Evolutionary conservation across 2,329 filamentous ascomycete species (phyloP).

Genomic region (Huntiella bhutanensis): DNA sequence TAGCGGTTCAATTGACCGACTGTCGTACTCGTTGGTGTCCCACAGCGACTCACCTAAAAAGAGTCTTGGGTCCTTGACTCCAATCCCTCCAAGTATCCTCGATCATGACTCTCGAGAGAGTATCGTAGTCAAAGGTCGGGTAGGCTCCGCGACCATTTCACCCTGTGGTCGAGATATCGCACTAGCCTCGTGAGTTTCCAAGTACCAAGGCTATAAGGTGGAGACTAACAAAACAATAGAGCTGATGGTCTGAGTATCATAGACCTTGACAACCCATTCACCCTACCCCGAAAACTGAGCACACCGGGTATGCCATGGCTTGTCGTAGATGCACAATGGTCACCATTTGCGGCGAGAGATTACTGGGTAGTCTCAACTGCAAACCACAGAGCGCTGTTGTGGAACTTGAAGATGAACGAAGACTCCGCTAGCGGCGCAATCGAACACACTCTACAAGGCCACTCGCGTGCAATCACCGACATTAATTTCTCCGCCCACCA

Average conservation of each 20-base stretch:
- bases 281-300: constrained; percentile 60
- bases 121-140: constrained; percentile 62
- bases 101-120: constrained; percentile 80
- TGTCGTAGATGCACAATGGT: constrained; percentile 93
- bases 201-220: neutral
- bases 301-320: constrained; percentile 83
- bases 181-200: constrained; percentile 48
- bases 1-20: neutral
- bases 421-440: constrained; percentile 54
- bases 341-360: constrained; percentile 71
- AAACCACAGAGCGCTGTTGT: constrained; percentile 84
- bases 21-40: neutral
- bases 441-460: constrained; percentile 72
- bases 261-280: constrained; percentile 77
- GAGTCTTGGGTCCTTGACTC: constrained; percentile 22
- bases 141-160: constrained; percentile 84
- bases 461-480: constrained; percentile 74
- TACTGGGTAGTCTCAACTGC: constrained; percentile 91
- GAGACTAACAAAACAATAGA: constrained; percentile 19
- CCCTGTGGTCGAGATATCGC: constrained; percentile 81
- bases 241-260: constrained; percentile 81
- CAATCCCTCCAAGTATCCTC: constrained; percentile 44
- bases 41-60: constrained; percentile 28
- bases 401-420: constrained; percentile 69
- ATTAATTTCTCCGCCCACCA: constrained; percentile 93